phyloP scores from a whole-genome alignment of 176 grass and related monocot genomes.

The Themeda triandra region DNA sequence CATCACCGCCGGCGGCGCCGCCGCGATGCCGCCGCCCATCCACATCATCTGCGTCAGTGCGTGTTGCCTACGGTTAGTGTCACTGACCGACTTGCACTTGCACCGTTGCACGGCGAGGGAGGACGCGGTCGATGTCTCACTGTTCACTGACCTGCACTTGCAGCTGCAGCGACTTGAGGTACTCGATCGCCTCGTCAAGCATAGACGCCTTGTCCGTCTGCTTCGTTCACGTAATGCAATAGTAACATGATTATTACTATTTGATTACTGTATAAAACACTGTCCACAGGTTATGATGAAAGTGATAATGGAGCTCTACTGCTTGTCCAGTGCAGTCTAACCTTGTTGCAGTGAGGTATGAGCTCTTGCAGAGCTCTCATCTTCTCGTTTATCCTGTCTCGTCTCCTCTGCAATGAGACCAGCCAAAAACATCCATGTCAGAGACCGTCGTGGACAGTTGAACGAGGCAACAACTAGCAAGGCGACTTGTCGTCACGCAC shows the following conservation, averaged over 20 bases:
- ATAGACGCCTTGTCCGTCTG: slow-evolving; percentile 96
- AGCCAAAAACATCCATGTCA: not conserved
- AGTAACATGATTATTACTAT: not conserved
- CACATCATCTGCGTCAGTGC: slow-evolving; percentile 68
- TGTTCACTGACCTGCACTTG: slow-evolving; percentile 67
- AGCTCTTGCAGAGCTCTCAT: slow-evolving; percentile 95
- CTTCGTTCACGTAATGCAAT: not conserved
- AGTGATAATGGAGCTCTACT: not conserved
- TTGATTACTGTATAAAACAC: not conserved
- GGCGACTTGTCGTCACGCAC: slow-evolving; percentile 39
- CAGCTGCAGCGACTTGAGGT: slow-evolving; percentile 91
- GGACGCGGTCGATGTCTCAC: not conserved
- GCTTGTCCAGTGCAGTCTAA: not conserved
- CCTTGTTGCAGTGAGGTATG: slow-evolving; percentile 98
- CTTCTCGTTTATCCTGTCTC: slow-evolving; percentile 96
- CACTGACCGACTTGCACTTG: not conserved
- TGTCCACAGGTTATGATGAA: not conserved
- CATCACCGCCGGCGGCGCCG: slow-evolving; percentile 66
- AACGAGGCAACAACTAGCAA: not conserved
- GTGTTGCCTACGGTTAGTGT: not conserved
- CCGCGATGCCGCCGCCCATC: slow-evolving; percentile 79
- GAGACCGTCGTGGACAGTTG: too few relatives aligned
- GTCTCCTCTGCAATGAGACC: slow-evolving; percentile 65
- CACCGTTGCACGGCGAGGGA: not conserved
- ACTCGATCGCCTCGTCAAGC: slow-evolving; percentile 96